Percentiles rank a stretch among this genome's conserved stretches.
phyloP scores from a whole-genome alignment of 208 protist species.

The Naegleria lovaniensis region DNA sequence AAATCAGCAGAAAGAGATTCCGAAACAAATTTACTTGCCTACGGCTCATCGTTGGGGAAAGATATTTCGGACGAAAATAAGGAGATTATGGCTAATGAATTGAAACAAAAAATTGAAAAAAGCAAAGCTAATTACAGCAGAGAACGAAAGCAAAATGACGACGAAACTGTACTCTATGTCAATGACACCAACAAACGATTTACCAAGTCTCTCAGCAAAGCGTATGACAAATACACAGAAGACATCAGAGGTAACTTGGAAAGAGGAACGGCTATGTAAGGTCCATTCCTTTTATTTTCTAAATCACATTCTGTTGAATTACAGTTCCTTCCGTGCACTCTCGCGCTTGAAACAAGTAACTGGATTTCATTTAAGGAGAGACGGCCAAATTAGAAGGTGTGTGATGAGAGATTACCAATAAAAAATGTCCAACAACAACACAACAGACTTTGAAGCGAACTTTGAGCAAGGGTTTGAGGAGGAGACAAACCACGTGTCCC shows the following conservation, averaged over 20 bases:
- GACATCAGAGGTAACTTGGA: constrained; percentile 13
- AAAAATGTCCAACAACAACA: too few species aligned
- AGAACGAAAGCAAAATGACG: neutral
- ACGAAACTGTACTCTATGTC: neutral
- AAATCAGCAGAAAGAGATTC: neutral
- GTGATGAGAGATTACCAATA: too few species aligned
- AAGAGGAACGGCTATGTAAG: constrained; percentile 6
- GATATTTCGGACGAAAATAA: neutral
- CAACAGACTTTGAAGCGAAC: too few species aligned
- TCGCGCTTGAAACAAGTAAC: too few species aligned
- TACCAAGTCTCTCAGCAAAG: neutral
- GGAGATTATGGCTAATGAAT: neutral
- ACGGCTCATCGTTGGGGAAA: neutral
- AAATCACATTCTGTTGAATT: too few species aligned
- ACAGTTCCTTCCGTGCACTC: too few species aligned
- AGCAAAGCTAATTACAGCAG: neutral
- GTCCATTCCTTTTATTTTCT: too few species aligned
- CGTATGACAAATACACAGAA: constrained; percentile 11
- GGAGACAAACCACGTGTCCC: too few species aligned
- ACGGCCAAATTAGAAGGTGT: too few species aligned
- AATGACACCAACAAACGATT: neutral
- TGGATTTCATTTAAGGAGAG: too few species aligned
- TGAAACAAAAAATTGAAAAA: neutral
- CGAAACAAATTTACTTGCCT: neutral
- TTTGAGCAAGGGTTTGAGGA: too few species aligned